Base-by-base conservation (phyloP, 2,329 filamentous ascomycete genomes). In the Monilinia polystroma region DNA sequence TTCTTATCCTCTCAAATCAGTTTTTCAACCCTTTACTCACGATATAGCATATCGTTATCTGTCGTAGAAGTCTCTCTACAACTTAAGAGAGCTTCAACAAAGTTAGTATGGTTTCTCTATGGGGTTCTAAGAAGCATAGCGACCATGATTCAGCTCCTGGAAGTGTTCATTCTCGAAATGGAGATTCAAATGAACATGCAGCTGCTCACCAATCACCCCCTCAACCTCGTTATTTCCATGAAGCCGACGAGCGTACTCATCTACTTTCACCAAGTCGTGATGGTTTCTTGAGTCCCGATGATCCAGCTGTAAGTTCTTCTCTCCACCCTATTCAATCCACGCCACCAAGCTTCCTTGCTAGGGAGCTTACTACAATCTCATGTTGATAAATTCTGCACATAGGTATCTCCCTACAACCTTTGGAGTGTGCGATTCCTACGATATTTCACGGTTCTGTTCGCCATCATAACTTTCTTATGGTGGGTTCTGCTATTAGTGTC, bases 401-500 rank as follows among this genome's bases (percentile, higher is more conserved):
- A 77, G 76, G 88, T 91, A 32, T 91, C 92, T 3, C 95, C 95
- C 0, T 97, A 97, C 80, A 99, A 99, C 74, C 85, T 98, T 49
- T 97, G 93, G 90, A 92, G 87, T 68, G 90, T 99, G 60, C 89
- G 95, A 23, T 85, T 90, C 57, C 82, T 95, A 65, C 87, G 93
- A 76, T 91, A 88, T 75, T 78, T 95, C 68, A 94, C 92, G 6
- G 82, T 96, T 66, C 73, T 92, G 49, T 91, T 97, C 75, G 82
- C 94, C 16, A 62, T 87, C 63, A 76, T 93, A 72, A 91, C 88
- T 66, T 92, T 96, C 74, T 74, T 92, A n/a, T 98, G 94, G 94
- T 98, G 95, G 94, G 84, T 92, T 12, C 78, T 97, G 64, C 82
- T 97, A 45, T 83, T 99, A n/a, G 87, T 97, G 20, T 92, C 92